Percentiles rank a stretch among this genome's conserved stretches.
Evolutionary conservation across 306 rosid species (phyloP).

Genomic region (Pyrus betulifolia): DNA sequence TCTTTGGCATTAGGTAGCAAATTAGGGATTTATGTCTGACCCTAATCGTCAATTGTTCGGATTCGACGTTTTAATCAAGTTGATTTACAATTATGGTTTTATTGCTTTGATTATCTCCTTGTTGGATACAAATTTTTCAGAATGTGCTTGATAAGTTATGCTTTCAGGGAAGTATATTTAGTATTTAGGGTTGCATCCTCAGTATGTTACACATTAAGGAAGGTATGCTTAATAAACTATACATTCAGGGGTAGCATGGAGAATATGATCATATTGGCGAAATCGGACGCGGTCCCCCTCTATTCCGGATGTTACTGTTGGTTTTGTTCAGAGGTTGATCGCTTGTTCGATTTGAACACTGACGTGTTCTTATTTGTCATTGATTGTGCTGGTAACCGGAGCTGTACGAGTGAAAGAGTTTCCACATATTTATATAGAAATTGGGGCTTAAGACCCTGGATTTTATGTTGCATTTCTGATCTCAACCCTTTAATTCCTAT

Average conservation of each 20-base stretch:
- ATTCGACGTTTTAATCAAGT: background rate
- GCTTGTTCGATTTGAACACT: background rate
- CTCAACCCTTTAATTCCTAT: background rate
- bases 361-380: background rate
- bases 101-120: background rate
- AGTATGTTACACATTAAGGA: background rate
- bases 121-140: background rate
- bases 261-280: background rate
- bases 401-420: background rate
- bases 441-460: background rate
- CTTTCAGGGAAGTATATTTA: too few species aligned
- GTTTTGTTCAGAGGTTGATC: background rate
- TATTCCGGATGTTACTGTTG: background rate
- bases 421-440: background rate
- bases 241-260: background rate
- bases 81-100: background rate
- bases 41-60: background rate
- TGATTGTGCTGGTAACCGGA: background rate
- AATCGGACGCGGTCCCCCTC: background rate
- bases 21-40: background rate
- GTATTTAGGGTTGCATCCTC: background rate
- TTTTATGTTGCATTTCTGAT: background rate
- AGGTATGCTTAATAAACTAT: background rate
- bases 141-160: background rate
- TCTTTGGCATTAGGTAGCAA: background rate